These are phyloP conservation scores for Ophiostoma novo-ulmi DNA, from an alignment of 2,329 filamentous ascomycete species.

Conservation along the genomic window DNA sequence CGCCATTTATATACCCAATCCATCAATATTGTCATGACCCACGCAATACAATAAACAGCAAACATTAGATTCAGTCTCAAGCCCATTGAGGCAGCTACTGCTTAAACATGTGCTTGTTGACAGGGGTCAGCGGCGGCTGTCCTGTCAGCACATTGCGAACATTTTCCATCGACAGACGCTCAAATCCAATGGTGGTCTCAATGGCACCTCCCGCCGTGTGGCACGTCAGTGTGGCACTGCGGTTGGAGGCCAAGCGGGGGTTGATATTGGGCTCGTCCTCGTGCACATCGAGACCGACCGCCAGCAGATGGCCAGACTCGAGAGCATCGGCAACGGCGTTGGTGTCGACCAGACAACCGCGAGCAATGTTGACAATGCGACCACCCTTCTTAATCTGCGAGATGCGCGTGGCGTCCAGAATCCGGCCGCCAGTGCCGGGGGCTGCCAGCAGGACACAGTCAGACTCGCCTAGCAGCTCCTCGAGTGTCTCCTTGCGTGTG, in stretches of 20 bases:
- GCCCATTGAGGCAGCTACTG: not conserved
- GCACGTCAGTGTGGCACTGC: constrained; percentile 39
- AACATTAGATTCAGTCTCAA: not conserved
- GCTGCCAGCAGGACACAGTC: constrained; percentile 51
- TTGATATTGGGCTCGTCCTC: constrained; percentile 43
- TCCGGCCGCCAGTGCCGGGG: constrained; percentile 42
- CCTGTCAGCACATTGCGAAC: constrained; percentile 41
- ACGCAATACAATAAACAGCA: not conserved
- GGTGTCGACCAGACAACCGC: constrained; percentile 37
- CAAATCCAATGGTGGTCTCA: constrained; percentile 50
- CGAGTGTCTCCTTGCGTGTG: constrained; percentile 41
- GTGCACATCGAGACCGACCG: constrained; percentile 49
- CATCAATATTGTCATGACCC: not conserved
- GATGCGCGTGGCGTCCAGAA: constrained; percentile 40
- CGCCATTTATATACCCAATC: constrained; percentile 1
- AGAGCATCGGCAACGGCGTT: constrained; percentile 51
- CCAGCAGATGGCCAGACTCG: constrained; percentile 36
- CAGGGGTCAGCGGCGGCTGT: constrained; percentile 43
- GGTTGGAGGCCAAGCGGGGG: constrained; percentile 46
- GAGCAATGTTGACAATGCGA: constrained; percentile 55
- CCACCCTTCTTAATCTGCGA: constrained; percentile 46
- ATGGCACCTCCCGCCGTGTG: constrained; percentile 54
- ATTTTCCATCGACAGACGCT: constrained; percentile 51
- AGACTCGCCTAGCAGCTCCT: constrained; percentile 42
- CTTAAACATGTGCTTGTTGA: constrained; percentile 48